A percentile compares a stretch with the other conserved stretches of the same genome.
phyloP scores from a whole-genome alignment of 495 filamentous ascomycete species.

The Echria macrotheca region DNA sequence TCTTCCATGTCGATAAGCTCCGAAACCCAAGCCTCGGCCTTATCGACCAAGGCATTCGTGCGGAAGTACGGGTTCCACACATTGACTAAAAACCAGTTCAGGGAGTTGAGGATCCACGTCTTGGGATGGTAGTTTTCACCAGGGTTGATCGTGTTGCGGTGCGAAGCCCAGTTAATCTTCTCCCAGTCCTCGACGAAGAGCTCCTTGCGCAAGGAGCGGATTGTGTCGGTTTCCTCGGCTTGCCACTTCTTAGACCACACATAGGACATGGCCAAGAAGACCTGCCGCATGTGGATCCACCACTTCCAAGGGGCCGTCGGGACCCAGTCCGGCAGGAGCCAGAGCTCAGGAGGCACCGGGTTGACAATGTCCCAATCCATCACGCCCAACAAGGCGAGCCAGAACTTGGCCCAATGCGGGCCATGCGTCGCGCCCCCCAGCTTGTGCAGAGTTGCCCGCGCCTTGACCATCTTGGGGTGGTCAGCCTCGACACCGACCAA shows the following conservation, averaged over 20 bases:
- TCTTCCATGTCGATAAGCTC: slow-evolving; percentile 80
- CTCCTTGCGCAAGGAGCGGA: slow-evolving; percentile 70
- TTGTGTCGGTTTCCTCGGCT: slow-evolving; percentile 65
- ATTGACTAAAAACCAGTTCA: slow-evolving; percentile 72
- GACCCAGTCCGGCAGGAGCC: slow-evolving; percentile 93
- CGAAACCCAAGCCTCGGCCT: slow-evolving; percentile 67
- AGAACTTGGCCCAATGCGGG: slow-evolving; percentile 95
- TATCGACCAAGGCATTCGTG: slow-evolving; percentile 46
- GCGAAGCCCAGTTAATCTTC: slow-evolving; percentile 64
- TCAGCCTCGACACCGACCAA: slow-evolving; percentile 86
- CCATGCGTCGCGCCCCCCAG: slow-evolving; percentile 79
- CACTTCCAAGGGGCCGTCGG: slow-evolving; percentile 93
- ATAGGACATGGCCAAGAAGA: slow-evolving; percentile 88
- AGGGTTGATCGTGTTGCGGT: slow-evolving; percentile 76
- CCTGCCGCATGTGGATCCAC: slow-evolving; percentile 97
- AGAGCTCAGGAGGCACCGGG: slow-evolving; percentile 86
- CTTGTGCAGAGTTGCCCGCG: slow-evolving; percentile 72
- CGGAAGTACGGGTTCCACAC: slow-evolving; percentile 74
- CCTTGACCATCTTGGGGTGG: slow-evolving; percentile 80
- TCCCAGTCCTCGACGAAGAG: slow-evolving; percentile 77
- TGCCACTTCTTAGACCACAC: slow-evolving; percentile 76
- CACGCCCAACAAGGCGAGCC: slow-evolving; percentile 78
- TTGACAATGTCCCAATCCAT: slow-evolving; percentile 90
- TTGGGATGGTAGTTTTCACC: slow-evolving; percentile 93
- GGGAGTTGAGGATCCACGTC: slow-evolving; percentile 66